Evolutionary conservation across 176 grass and related monocot genomes (phyloP).

Genomic region (Oryza glumipatula): DNA sequence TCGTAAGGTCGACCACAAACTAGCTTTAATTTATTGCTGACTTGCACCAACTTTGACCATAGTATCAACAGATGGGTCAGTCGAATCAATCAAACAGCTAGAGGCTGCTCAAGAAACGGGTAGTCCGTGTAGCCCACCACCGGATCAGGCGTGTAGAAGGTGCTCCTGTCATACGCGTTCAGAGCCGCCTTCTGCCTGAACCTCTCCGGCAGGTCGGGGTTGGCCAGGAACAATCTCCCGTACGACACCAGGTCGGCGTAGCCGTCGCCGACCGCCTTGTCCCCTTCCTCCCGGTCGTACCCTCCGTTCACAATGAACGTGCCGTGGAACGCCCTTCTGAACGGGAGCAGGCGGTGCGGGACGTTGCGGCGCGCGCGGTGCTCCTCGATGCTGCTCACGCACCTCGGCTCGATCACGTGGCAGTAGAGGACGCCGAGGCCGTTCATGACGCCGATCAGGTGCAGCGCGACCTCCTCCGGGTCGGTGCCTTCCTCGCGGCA

Average conservation of each 20-base stretch:
- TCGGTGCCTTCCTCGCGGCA: too few species aligned
- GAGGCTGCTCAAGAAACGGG: neutral
- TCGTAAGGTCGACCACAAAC: too few species aligned
- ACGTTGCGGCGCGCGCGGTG: conserved; percentile 35
- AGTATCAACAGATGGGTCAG: too few species aligned
- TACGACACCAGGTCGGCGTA: conserved; percentile 84
- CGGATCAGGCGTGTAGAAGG: conserved; percentile 87
- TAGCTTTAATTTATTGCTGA: too few species aligned
- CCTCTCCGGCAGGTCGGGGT: conserved; percentile 84
- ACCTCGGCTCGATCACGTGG: conserved; percentile 88
- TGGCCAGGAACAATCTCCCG: conserved; percentile 79
- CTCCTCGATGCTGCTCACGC: conserved; percentile 64
- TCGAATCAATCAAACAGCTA: too few species aligned
- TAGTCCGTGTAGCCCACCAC: conserved; percentile 95
- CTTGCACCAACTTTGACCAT: too few species aligned
- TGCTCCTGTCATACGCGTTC: conserved; percentile 66
- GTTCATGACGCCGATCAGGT: conserved; percentile 65
- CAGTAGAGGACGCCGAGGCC: conserved; percentile 67
- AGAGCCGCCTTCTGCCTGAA: conserved; percentile 57
- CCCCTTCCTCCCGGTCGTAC: conserved; percentile 76
- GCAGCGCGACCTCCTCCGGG: neutral
- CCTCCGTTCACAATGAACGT: conserved; percentile 87
- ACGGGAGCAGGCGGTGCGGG: neutral
- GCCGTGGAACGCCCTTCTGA: conserved; percentile 56
- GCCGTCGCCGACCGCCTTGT: conserved; percentile 24